These are phyloP conservation scores for Plectosphaerella cucumerina DNA, from an alignment of 2,329 filamentous ascomycete species.

Conservation along the genomic window DNA sequence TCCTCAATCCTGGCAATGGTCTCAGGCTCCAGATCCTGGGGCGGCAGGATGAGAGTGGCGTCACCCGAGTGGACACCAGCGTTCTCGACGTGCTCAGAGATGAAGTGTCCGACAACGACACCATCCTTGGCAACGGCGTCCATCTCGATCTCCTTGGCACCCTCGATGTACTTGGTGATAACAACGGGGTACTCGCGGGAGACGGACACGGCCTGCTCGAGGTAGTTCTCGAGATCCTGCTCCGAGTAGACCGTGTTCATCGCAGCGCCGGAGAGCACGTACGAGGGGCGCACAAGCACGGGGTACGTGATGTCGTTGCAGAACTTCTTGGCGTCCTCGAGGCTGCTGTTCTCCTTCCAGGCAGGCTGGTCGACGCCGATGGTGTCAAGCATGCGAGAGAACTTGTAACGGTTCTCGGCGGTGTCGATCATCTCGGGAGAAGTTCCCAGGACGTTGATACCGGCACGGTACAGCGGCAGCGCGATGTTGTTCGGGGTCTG, in stretches of 20 bases:
- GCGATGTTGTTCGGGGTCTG: conserved; percentile 99
- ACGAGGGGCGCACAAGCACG: conserved; percentile 91
- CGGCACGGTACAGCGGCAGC: conserved; percentile 78
- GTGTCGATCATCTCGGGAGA: conserved; percentile 99
- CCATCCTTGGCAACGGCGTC: conserved; percentile 92
- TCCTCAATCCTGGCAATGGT: conserved; percentile 91
- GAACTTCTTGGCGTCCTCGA: conserved; percentile 83
- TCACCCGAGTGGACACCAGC: conserved; percentile 98
- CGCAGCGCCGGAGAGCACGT: conserved; percentile 92
- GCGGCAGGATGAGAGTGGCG: conserved; percentile 89
- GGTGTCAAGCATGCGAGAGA: conserved; percentile 93
- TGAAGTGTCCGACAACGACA: conserved; percentile 88
- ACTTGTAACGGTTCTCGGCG: conserved; percentile 97
- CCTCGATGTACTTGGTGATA: conserved; percentile 99
- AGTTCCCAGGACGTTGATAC: conserved; percentile 90
- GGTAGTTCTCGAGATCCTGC: conserved; percentile 82
- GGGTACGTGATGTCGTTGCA: conserved; percentile 88
- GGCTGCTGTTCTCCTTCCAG: conserved; percentile 97
- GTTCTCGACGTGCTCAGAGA: conserved; percentile 98
- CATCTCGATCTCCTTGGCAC: conserved; percentile 99
- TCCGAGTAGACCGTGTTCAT: conserved; percentile 99
- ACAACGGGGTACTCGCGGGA: conserved; percentile 95
- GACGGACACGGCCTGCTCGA: conserved; percentile 87
- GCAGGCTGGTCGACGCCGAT: conserved; percentile 94
- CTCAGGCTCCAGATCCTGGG: conserved; percentile 84